Conservation (phyloP, 106 monocot genomes). For the Dendrobium officinale region DNA sequence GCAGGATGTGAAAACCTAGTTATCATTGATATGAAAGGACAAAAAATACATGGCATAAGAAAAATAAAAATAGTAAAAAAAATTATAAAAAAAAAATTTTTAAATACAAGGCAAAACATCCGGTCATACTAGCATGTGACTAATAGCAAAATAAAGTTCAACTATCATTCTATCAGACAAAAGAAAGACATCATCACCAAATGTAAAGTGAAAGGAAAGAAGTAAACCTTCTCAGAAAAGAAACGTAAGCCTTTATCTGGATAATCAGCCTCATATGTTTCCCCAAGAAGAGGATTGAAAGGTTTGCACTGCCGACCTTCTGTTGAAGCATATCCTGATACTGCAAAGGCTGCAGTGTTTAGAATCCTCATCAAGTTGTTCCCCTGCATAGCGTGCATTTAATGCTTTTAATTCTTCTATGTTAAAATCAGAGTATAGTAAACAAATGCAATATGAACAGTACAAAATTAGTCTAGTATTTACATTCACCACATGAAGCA, state of each 20-base stretch:
- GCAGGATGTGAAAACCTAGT: background rate
- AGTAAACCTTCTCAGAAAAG: conserved; percentile 84
- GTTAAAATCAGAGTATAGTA: background rate
- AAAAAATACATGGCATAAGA: background rate
- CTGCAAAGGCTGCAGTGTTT: conserved; percentile 84
- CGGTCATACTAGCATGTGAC: background rate
- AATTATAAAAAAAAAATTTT: too few species aligned
- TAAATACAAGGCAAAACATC: background rate
- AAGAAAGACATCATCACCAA: background rate
- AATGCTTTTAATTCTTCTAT: background rate
- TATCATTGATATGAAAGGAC: background rate
- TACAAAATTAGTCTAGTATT: background rate
- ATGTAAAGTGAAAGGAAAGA: background rate
- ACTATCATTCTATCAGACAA: background rate
- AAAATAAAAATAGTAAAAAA: background rate
- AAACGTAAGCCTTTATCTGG: conserved; percentile 98
- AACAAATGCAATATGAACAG: background rate
- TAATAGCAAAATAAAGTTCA: background rate
- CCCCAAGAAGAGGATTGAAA: conserved; percentile 95
- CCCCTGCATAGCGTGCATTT: conserved; percentile 43
- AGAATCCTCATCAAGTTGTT: conserved; percentile 95
- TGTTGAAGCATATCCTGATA: conserved; percentile 97
- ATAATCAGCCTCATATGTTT: conserved; percentile 97
- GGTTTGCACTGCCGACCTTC: conserved; percentile 98
- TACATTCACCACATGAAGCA: background rate